Evolutionary conservation across 1,139 yeast species (phyloP).

Genomic region (Protomyces gravidus): DNA sequence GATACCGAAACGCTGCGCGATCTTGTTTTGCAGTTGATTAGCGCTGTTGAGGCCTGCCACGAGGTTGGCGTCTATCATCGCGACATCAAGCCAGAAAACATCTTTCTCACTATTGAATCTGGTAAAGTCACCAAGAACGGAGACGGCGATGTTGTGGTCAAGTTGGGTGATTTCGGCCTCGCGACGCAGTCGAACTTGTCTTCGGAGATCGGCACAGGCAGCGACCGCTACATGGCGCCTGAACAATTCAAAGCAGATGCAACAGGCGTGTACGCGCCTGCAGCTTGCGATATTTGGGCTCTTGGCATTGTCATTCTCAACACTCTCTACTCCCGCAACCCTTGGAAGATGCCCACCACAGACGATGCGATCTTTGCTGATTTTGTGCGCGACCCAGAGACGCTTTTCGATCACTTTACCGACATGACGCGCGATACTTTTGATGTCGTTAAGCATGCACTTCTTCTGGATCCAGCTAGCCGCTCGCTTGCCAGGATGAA

Average conservation of each 20-base stretch:
- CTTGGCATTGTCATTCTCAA: slow-evolving; percentile 81
- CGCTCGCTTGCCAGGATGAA: slow-evolving; percentile 62
- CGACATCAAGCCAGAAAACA: slow-evolving; percentile 83
- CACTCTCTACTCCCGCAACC: slow-evolving; percentile 83
- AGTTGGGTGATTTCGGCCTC: slow-evolving; percentile 92
- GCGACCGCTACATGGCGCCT: slow-evolving; percentile 97
- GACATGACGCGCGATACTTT: slow-evolving; percentile 83
- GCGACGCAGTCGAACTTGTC: slow-evolving; percentile 66
- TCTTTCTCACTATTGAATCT: slow-evolving; percentile 61
- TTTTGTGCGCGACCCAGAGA: slow-evolving; percentile 82
- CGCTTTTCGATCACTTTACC: slow-evolving; percentile 86
- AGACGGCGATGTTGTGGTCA: slow-evolving; percentile 84
- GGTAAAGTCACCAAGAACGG: slow-evolving; percentile 65
- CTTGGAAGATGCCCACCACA: slow-evolving; percentile 75
- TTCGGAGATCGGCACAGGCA: slow-evolving; percentile 84
- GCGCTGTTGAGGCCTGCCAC: slow-evolving; percentile 84
- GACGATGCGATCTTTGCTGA: slow-evolving; percentile 82
- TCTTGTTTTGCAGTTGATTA: slow-evolving; percentile 74
- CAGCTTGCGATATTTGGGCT: slow-evolving; percentile 90
- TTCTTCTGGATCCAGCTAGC: slow-evolving; percentile 83
- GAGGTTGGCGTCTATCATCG: slow-evolving; percentile 85
- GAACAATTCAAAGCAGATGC: slow-evolving; percentile 55
- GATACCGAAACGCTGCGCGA: slow-evolving; percentile 60
- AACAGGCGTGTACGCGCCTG: slow-evolving; percentile 68
- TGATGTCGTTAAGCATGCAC: slow-evolving; percentile 68